Base-by-base conservation (phyloP, 1,139 yeast genomes). In the Debaryomyces subglobosus region DNA sequence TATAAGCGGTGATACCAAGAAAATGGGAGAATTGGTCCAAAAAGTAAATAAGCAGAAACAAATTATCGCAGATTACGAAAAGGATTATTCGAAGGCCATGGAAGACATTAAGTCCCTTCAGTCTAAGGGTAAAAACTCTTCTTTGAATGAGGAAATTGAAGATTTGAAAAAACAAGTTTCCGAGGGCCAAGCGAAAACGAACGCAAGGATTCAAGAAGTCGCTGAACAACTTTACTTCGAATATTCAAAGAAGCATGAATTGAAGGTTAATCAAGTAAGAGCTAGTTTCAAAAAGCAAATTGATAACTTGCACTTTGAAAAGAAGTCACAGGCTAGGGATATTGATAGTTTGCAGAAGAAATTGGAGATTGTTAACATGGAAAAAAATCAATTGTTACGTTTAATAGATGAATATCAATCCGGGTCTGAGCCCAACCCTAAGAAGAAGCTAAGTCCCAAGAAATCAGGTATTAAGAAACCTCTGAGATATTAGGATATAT, bases 211-310 rank as follows among this genome's bases (percentile, higher is more conserved):
- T 29, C 81, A 82, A 51, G 76, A 78, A 54, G 68, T 86, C 37
- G 85, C 90, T 0, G 85, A 83, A 51, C 88, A 84, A 55, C 69
- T 86, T 12, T 86, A 86, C 58, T 71, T 77, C 21, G 89, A 85
- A 58, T 86, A 86, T 61, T 78, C 87, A 3, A 79, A 83, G 45
- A 86, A 86, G 59, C 94, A 87, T 59, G 86, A 81, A 55, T 77
- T 78, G 50, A 86, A 86, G 47, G 49, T 60, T 24, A 52, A 54
- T 20, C 62, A 58, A 32, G 55, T 57, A n/a, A 57, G 58, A 44
- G 49, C 50, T 27, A 50, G 53, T 43, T 58, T 53, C 44, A 60
- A 74, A 47, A 66, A 67, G 27, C 75, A 75, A 53, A 59, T 79
- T 24, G 70, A 72, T 43, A 71, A 67, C 47, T 59, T 76, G 25